Conservation (phyloP, 192 early-diverging fungal species). For the Rhizophlyctis rosea region DNA sequence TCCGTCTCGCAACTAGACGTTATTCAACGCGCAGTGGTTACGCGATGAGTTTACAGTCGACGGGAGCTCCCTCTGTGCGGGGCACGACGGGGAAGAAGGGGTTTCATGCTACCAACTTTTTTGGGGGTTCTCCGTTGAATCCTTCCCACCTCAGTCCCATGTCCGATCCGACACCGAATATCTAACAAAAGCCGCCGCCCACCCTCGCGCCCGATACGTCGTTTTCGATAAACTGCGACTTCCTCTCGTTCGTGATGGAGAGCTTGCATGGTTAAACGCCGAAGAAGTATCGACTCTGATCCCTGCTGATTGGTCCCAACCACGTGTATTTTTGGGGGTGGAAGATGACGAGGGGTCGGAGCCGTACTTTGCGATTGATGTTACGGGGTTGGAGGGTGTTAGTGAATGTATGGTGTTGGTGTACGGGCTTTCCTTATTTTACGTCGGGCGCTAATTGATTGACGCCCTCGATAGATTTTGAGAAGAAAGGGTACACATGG, state of each 20-base stretch:
- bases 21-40: too few relatives aligned
- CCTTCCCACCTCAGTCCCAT: not conserved
- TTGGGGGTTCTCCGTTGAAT: not conserved
- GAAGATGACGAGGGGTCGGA: not conserved
- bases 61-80: too few relatives aligned
- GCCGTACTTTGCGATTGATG: constrained; percentile 27
- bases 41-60: too few relatives aligned
- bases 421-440: too few relatives aligned
- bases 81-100: too few relatives aligned
- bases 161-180: not conserved
- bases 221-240: not conserved
- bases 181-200: not conserved
- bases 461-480: too few relatives aligned
- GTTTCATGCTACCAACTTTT: not conserved
- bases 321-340: not conserved
- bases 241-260: not conserved
- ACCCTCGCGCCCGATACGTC: not conserved
- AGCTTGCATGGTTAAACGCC: not conserved
- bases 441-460: too few relatives aligned
- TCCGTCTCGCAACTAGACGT: too few relatives aligned
- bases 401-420: not conserved
- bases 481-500: not conserved
- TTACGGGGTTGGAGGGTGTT: constrained; percentile 3
- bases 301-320: too few relatives aligned
- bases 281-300: too few relatives aligned